Conservation (phyloP, 257 asterid genomes). For the Thymus quinquecostatus region DNA sequence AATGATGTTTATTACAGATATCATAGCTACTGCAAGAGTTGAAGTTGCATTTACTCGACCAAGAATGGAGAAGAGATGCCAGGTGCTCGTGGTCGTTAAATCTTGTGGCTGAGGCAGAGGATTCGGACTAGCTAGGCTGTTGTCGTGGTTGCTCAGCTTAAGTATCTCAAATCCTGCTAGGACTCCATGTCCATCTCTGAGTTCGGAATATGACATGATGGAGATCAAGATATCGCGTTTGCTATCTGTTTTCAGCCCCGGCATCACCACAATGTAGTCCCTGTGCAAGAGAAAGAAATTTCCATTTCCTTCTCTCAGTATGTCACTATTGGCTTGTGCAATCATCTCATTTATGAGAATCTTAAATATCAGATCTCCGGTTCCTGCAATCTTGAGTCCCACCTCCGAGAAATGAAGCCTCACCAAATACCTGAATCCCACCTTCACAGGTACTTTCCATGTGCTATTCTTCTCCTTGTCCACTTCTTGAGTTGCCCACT, state of each 20-base stretch:
- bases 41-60: slow-evolving; percentile 36
- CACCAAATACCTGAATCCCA: slow-evolving; percentile 58
- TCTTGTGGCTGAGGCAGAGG: slow-evolving; percentile 20
- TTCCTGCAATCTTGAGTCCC: slow-evolving; percentile 28
- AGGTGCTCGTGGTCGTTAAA: slow-evolving; percentile 13
- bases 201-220: slow-evolving; percentile 34
- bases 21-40: slow-evolving; percentile 28
- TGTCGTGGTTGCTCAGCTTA: slow-evolving; percentile 62
- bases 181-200: slow-evolving; percentile 32
- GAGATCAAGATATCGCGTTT: slow-evolving; percentile 42
- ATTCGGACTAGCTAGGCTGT: slow-evolving; percentile 50
- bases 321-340: slow-evolving; percentile 36
- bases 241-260: slow-evolving; percentile 48
- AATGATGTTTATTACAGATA: slow-evolving; percentile 35
- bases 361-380: slow-evolving; percentile 24
- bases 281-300: slow-evolving; percentile 33
- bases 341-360: slow-evolving; percentile 45
- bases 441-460: slow-evolving; percentile 50
- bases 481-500: slow-evolving; percentile 28
- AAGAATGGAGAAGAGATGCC: slow-evolving; percentile 1
- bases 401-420: slow-evolving; percentile 56
- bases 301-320: slow-evolving; percentile 35
- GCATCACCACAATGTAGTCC: slow-evolving; percentile 45
- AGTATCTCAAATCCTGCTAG: slow-evolving; percentile 55
- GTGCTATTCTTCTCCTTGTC: slow-evolving; percentile 24